These are phyloP conservation scores for Gomphus bonarii DNA, from an alignment of 1,284 basidiomycete species.

Conservation along the genomic window DNA sequence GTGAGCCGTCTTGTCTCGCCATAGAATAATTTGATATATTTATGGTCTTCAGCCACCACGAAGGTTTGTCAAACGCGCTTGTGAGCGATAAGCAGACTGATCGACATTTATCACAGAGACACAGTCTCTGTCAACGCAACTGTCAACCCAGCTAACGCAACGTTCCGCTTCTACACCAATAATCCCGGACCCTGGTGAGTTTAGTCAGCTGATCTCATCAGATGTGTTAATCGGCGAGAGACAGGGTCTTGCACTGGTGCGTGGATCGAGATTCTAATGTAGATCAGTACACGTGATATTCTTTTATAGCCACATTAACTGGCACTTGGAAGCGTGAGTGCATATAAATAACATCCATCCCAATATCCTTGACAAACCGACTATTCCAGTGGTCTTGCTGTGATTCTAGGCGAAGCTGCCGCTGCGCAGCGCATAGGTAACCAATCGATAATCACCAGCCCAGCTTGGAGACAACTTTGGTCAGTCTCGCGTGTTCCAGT, in stretches of 20 bases:
- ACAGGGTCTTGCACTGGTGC: constrained; percentile 18
- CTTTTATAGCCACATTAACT: constrained; percentile 31
- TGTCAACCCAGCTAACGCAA: constrained; percentile 20
- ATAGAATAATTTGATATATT: not conserved
- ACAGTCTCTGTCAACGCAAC: constrained; percentile 15
- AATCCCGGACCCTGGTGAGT: constrained; percentile 24
- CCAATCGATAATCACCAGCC: constrained; percentile 12
- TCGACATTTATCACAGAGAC: not conserved
- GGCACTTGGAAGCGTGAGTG: constrained; percentile 30
- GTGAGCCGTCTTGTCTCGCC: constrained; percentile 14
- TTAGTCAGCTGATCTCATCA: too few relatives aligned
- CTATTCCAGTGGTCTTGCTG: constrained; percentile 24
- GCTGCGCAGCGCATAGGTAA: constrained; percentile 15
- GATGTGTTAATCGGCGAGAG: constrained; percentile 11
- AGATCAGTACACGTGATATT: not conserved
- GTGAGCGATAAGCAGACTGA: not conserved
- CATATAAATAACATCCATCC: not conserved
- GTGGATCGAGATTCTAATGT: not conserved
- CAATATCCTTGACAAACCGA: not conserved
- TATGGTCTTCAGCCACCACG: not conserved
- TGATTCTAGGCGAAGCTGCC: constrained; percentile 30
- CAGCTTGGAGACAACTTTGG: constrained; percentile 26
- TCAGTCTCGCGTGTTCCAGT: not conserved
- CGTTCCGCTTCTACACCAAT: constrained; percentile 32
- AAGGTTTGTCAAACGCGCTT: not conserved